Conservation (phyloP, 805 yeast species). For the Kregervanrija fluxuum region DNA sequence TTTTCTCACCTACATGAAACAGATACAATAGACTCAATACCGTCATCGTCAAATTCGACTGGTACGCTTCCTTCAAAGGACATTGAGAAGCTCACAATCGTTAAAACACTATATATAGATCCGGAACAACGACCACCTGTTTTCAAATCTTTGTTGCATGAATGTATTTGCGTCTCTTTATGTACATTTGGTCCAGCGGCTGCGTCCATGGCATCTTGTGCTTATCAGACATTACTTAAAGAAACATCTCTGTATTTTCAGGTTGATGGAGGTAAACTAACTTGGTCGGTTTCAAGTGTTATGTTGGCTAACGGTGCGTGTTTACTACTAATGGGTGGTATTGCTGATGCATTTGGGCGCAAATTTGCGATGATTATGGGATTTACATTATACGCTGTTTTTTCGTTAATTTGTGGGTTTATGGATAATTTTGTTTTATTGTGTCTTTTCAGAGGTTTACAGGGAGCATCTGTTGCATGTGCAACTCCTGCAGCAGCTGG, state of each 20-base stretch:
- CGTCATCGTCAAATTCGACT: neutral
- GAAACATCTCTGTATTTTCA: constrained; percentile 29
- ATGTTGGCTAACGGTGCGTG: constrained; percentile 37
- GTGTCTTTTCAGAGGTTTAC: constrained; percentile 36
- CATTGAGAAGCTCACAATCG: neutral
- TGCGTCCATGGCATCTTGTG: constrained; percentile 30
- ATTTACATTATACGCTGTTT: constrained; percentile 26
- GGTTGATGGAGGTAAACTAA: constrained; percentile 33
- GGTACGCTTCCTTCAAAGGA: no score
- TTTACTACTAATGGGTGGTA: constrained; percentile 36
- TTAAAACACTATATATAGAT: constrained; percentile 9
- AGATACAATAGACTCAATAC: neutral
- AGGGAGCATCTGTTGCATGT: constrained; percentile 37
- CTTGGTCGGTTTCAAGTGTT: constrained; percentile 37
- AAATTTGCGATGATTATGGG: constrained; percentile 31
- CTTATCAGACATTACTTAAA: constrained; percentile 31
- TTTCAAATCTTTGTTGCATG: constrained; percentile 28
- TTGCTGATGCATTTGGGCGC: constrained; percentile 44
- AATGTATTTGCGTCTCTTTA: constrained; percentile 25
- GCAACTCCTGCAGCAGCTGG: constrained; percentile 44
- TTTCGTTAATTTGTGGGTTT: constrained; percentile 31
- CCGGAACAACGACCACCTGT: constrained; percentile 31
- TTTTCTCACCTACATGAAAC: neutral
- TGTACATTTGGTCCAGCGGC: constrained; percentile 37
- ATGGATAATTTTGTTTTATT: constrained; percentile 31